phyloP scores from a whole-genome alignment of 1,284 basidiomycete species.

The Heliocybe sulcata region DNA sequence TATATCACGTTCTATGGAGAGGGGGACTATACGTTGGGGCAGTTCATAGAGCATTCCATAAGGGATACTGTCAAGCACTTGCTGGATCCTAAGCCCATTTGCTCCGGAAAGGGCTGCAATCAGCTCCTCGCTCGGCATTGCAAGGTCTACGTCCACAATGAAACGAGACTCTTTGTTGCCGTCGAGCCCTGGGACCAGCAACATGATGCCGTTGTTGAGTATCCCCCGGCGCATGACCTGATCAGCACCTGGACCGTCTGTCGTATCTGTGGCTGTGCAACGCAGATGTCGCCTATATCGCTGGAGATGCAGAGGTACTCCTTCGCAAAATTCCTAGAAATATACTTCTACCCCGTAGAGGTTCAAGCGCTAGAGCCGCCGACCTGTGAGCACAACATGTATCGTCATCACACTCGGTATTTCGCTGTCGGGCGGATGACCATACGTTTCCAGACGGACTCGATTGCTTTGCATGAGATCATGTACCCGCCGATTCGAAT shows the following conservation, averaged over 20 bases:
- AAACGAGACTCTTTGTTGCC: constrained; percentile 76
- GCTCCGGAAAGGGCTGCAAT: constrained; percentile 79
- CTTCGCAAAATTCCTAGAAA: constrained; percentile 90
- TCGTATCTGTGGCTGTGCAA: constrained; percentile 72
- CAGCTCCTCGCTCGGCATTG: constrained; percentile 81
- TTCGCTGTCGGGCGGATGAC: constrained; percentile 84
- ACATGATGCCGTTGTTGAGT: constrained; percentile 48
- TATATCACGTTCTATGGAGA: constrained; percentile 90
- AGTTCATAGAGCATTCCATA: constrained; percentile 82
- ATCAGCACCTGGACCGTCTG: constrained; percentile 94
- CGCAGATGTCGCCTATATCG: constrained; percentile 86
- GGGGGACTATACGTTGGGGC: constrained; percentile 88
- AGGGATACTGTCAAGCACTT: constrained; percentile 65
- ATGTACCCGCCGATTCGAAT: constrained; percentile 87
- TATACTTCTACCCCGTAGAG: constrained; percentile 87
- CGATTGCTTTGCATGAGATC: constrained; percentile 79
- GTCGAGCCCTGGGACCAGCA: constrained; percentile 84
- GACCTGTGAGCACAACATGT: constrained; percentile 92
- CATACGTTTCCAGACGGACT: constrained; percentile 86
- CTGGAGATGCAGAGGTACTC: constrained; percentile 92
- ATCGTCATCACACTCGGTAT: constrained; percentile 89
- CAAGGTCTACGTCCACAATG: constrained; percentile 86
- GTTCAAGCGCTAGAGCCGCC: constrained; percentile 77
- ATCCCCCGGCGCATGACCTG: constrained; percentile 54
- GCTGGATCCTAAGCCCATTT: constrained; percentile 68